Conservation (phyloP, 1,284 basidiomycete genomes). For the Ustilago bromivora region DNA sequence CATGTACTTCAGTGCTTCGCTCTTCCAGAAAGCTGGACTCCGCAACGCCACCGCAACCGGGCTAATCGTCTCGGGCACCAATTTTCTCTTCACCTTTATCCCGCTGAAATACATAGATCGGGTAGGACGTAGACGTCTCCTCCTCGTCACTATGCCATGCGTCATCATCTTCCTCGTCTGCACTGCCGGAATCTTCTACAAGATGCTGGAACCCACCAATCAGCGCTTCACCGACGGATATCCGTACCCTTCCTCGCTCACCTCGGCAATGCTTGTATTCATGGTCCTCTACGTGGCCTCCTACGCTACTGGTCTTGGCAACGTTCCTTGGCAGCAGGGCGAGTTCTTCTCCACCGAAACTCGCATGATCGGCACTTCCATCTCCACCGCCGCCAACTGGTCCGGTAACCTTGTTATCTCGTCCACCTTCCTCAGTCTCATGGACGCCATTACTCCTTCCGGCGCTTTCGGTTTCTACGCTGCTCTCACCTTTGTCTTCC, state of each 20-base stretch:
- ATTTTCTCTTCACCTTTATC: constrained; percentile 82
- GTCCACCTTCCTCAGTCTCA: constrained; percentile 82
- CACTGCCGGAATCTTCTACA: constrained; percentile 81
- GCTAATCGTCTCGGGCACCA: constrained; percentile 68
- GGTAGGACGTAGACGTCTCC: constrained; percentile 80
- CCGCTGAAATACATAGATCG: constrained; percentile 81
- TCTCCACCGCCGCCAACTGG: constrained; percentile 86
- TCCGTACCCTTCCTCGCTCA: constrained; percentile 77
- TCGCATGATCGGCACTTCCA: constrained; percentile 78
- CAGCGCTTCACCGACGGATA: constrained; percentile 77
- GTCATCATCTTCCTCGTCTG: constrained; percentile 81
- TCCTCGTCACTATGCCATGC: constrained; percentile 81
- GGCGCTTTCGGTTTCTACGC: constrained; percentile 78
- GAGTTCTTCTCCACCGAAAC: constrained; percentile 79
- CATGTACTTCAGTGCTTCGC: constrained; percentile 69
- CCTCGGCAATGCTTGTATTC: constrained; percentile 78
- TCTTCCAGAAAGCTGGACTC: constrained; percentile 70
- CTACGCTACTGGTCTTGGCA: constrained; percentile 77
- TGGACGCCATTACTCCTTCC: constrained; percentile 80
- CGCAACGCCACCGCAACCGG: constrained; percentile 67
- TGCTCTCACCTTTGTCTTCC: constrained; percentile 78
- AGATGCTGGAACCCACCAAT: constrained; percentile 77
- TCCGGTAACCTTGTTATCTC: constrained; percentile 81
- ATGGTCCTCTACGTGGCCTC: constrained; percentile 86
- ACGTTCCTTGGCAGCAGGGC: constrained; percentile 88